Percentiles rank a stretch among this genome's conserved stretches.
Conservation (phyloP, 345 rosid species). For the Lenwebbia sp. region DNA sequence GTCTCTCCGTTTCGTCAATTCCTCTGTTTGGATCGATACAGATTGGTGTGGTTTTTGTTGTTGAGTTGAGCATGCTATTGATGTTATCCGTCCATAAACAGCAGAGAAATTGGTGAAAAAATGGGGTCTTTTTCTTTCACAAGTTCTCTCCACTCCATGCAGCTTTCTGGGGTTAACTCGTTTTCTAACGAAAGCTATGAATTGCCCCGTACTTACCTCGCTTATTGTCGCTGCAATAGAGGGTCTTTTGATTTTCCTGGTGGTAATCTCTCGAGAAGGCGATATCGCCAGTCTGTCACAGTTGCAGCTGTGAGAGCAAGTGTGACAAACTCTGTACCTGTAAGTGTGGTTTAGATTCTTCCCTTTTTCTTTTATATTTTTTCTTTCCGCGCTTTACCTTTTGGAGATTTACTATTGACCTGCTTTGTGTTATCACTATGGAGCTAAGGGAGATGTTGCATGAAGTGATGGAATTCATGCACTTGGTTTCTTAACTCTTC, state of each 20-base stretch:
- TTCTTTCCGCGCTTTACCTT: neutral
- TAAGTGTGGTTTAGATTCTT: slow-evolving; percentile 3
- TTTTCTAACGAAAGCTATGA: neutral
- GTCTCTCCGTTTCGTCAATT: neutral
- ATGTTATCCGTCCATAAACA: neutral
- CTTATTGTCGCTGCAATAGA: neutral
- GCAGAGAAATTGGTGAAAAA: neutral
- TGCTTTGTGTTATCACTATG: neutral
- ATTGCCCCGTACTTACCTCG: neutral
- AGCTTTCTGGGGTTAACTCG: neutral
- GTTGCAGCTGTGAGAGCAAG: neutral
- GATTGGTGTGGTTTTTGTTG: too few species aligned
- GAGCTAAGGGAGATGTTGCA: neutral
- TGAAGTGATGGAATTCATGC: neutral
- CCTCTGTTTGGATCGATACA: neutral
- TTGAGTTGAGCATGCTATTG: neutral
- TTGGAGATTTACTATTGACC: neutral
- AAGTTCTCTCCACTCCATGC: neutral
- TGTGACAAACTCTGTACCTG: slow-evolving; percentile 36
- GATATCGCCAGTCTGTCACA: neutral
- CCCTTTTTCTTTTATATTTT: neutral
- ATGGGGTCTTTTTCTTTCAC: slow-evolving; percentile 8
- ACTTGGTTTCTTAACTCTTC: neutral
- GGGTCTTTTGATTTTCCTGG: neutral
- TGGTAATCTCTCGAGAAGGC: neutral